These are phyloP conservation scores for Cyclotella choctawhatcheeana DNA, from an alignment of 108 stramenopile species.

Conservation along the genomic window DNA sequence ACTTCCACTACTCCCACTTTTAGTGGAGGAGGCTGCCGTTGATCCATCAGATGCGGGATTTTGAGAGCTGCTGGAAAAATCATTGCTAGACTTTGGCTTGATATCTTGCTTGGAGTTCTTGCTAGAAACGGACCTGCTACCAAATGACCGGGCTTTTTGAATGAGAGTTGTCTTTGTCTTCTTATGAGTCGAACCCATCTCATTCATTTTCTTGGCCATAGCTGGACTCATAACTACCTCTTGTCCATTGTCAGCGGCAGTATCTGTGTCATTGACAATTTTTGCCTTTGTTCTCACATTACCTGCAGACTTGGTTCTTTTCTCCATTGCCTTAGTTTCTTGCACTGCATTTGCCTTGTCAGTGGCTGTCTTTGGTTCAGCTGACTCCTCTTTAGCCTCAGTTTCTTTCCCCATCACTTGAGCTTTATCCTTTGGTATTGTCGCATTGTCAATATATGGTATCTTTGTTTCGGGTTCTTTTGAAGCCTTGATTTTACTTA, in stretches of 20 bases:
- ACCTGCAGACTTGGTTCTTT: too few species aligned
- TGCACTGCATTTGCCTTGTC: too few species aligned
- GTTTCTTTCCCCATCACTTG: neutral
- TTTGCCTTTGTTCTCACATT: too few species aligned
- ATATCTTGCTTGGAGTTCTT: neutral
- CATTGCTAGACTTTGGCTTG: neutral
- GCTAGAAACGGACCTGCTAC: neutral
- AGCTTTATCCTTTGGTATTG: neutral
- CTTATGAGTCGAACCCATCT: neutral
- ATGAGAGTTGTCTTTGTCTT: neutral
- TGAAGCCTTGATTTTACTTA: too few species aligned
- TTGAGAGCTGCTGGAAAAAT: neutral
- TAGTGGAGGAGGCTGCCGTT: conserved; percentile 2
- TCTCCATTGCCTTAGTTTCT: too few species aligned
- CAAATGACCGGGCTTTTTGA: neutral
- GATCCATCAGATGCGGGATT: conserved; percentile 8
- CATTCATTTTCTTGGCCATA: neutral
- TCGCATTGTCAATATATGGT: too few species aligned
- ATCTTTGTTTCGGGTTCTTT: too few species aligned
- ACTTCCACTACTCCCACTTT: conserved; percentile 1
- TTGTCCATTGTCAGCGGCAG: neutral
- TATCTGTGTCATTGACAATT: too few species aligned
- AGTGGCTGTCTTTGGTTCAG: too few species aligned
- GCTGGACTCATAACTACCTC: neutral
- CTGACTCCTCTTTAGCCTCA: too few species aligned